These are phyloP conservation scores for Eutrema yunnanense DNA, from an alignment of 345 rosid species.

Conservation along the genomic window DNA sequence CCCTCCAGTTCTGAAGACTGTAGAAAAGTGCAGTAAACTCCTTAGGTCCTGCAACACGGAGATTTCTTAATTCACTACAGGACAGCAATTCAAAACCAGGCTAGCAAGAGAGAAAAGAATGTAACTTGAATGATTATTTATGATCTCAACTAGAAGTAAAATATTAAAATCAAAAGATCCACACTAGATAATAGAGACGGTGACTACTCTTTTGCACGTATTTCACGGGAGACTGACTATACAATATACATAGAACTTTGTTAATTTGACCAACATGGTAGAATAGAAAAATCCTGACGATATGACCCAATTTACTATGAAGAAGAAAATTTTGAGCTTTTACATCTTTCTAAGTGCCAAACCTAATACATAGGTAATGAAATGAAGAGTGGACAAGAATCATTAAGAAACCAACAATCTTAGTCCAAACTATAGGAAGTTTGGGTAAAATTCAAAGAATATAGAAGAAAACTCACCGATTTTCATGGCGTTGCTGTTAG, in stretches of 20 bases:
- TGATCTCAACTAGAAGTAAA: conserved; percentile 16
- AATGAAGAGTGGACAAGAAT: not conserved
- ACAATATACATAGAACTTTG: not conserved
- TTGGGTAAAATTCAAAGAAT: not conserved
- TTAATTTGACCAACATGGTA: not conserved
- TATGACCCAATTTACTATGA: not conserved
- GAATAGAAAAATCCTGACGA: not conserved
- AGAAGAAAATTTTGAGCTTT: not conserved
- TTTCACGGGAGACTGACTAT: not conserved
- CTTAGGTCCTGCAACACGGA: conserved; percentile 59
- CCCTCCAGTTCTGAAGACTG: conserved; percentile 98
- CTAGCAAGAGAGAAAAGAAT: not conserved
- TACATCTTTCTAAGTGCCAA: not conserved
- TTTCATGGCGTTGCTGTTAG: conserved; percentile 60
- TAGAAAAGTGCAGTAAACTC: conserved; percentile 77
- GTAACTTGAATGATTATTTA: not conserved
- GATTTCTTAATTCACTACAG: not conserved
- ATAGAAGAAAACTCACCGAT: conserved; percentile 47
- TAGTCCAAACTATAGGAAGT: not conserved
- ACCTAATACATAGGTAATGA: not conserved
- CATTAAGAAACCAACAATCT: not conserved
- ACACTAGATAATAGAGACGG: not conserved
- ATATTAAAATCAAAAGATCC: conserved; percentile 1
- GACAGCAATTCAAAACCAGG: conserved; percentile 8
- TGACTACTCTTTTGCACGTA: conserved; percentile 19